Base-by-base conservation (phyloP, 148 eudicot species). In the Rhododendron kiyosumense region DNA sequence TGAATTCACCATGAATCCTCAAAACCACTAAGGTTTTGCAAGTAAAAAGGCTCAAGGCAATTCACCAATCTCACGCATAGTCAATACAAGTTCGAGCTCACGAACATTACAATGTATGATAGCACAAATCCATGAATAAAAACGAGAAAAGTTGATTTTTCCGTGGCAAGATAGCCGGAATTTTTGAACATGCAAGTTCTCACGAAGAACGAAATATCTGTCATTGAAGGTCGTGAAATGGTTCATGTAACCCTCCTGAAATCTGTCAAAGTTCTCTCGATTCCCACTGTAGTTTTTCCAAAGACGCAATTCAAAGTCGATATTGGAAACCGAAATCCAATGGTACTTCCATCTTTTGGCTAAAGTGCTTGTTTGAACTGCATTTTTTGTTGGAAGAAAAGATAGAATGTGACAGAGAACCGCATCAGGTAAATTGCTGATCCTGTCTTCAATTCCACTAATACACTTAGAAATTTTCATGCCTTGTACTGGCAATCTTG, bases 401-500 rank as follows among this genome's bases (percentile, higher is more conserved):
- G 61, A 79, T 32, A 79, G 82, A 26, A 79, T 79, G 63, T 79
- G 82, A 34, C 38, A 28, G 13, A 79, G 82, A 79, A 79, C 34
- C 14, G 2, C 57, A 1, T 79, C 61, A 10, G 57, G 36, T 26
- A 79, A 28, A 5, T 34, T 32, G 61, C 82, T 79, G 7, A 79
- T 79, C 38, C 61, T 79, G 61, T 79, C 82, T 43, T 78, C 81
- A 71, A 26, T 32, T 15, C 1, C 61, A 15, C 61, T 17, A 18
- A 57, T 57, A 17, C 24, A 7, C 63, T 57, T 6, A 5, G 24
- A 18, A 57, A 57, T 5, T 57, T 57, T 17, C 22, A 4, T 57
- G 24, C 63, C 63, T 57, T 57, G 63, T 18, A 57, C 22, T 57
- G 63, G 22, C 63, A 57, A 18, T 57, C 63, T 57, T 57, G 63